Conservation (phyloP, 257 asterid species). For the Hygrophila difformis region DNA sequence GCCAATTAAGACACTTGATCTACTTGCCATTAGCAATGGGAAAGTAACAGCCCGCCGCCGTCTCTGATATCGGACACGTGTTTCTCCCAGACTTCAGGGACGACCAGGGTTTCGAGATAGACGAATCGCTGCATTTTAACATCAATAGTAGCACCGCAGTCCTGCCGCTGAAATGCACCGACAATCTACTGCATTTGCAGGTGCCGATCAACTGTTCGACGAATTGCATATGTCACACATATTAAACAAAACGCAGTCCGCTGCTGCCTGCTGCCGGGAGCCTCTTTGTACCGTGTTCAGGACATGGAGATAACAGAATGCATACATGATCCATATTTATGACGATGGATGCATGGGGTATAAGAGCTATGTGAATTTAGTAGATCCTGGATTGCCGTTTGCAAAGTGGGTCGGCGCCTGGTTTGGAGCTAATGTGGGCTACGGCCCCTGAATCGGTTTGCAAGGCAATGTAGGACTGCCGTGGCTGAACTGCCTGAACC, state of each 20-base stretch:
- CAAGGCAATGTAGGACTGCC: too few relatives aligned
- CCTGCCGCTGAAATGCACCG: conserved; percentile 27
- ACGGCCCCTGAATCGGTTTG: conserved; percentile 19
- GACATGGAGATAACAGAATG: conserved; percentile 34
- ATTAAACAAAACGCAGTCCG: conserved; percentile 26
- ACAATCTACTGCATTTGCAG: conserved; percentile 25
- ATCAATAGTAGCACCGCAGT: conserved; percentile 26
- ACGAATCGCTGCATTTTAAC: conserved; percentile 26
- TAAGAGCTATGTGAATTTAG: conserved; percentile 35
- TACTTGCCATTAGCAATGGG: neutral
- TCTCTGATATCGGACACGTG: conserved; percentile 15
- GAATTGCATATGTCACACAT: conserved; percentile 41
- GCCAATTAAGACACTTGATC: too few relatives aligned
- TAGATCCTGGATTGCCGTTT: conserved; percentile 26
- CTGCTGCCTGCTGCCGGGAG: conserved; percentile 15
- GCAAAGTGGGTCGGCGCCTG: conserved; percentile 34
- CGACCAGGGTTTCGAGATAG: conserved; percentile 21
- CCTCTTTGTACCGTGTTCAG: conserved; percentile 30
- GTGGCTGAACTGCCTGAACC: too few relatives aligned
- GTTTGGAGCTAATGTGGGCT: conserved; percentile 33
- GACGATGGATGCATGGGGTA: conserved; percentile 36
- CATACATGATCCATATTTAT: conserved; percentile 31
- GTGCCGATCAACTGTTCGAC: conserved; percentile 34
- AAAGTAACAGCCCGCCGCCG: conserved; percentile 15
- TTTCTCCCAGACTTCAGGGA: conserved; percentile 16